Base-by-base conservation (phyloP, 495 filamentous ascomycete species). In the Chaetomidium leptoderma region DNA sequence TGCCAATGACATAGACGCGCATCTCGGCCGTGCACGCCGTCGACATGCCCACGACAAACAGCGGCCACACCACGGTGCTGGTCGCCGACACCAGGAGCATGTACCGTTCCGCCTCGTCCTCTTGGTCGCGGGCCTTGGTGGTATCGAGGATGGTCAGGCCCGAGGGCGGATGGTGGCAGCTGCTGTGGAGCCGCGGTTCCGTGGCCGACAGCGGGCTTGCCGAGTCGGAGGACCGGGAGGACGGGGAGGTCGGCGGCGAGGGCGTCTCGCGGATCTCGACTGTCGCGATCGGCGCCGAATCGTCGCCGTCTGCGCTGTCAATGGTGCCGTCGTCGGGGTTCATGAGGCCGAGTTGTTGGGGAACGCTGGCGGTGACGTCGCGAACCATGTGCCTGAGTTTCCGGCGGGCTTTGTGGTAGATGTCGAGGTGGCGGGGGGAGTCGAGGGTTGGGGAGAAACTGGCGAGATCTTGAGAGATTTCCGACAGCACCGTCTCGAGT, bases 401-500 rank as follows among this genome's bases (percentile, higher is more conserved):
- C 1, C 66, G 36, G 9, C 68, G 58, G 3, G 73, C 66, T 16
- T 67, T 51, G 44, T 63, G 65, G 29, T 63, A 59, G 26, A 66
- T 57, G 10, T 72, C 59, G 39, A 60, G 23, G 42, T 69, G 66
- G 3, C 60, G 48, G 24, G 48, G 35, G 3, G 60, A 55, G 35
- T 60, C 30, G 13, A 59, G 49, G 21, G 35, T 32, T 0, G 66
- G 43, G 54, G 46, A 23, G 29, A 57, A 54, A 35, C 44, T 14
- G 13, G 57, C 32, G 7, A 66, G 61, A 24, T 64, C 53, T 10
- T 43, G 47, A 27, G 70, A 63, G 21, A 76, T 65, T 27, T 70
- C 61, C 6, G 63, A 55, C 10, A 73, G 55, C 14, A 85, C 78
- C 19, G 79, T 78, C 52, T 84, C 80, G 58, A 78, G 78, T 39